Evolutionary conservation across 257 asterid species (phyloP), one percentile per base, ranked within the genome.

Genomic region (Nicotiana tomentosiformis): DNA sequence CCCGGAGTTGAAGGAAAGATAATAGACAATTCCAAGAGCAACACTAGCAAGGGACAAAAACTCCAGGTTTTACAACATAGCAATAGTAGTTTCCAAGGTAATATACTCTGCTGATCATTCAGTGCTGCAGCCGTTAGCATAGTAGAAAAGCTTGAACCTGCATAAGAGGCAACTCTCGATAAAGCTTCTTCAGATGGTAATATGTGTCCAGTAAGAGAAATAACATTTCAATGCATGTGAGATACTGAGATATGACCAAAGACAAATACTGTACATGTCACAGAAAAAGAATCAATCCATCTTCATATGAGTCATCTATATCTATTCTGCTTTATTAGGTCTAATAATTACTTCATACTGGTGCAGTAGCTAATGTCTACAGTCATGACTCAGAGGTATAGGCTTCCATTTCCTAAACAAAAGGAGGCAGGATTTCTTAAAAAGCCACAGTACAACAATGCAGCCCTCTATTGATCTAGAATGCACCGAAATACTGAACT

Each of bases 141-240:
- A 96, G 89, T 72, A 96, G 95, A 85, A 94, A 96, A 11, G 97
- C 95, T 79, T 86, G 84, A 96, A 96, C 98, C 99, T 94, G 96
- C 90, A 82, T 30, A 57, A 46, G 56, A 10, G 57, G 62, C 39
- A 20, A 37, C 56, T 68, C 12, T 65, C 14, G 72, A 29, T 60
- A 33, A 49, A 33, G 37, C 82, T 37, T 64, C 14, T 78, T 78
- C 23, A 64, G 35, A 78, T 78, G 66, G 58, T 32, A 32, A 32
- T 39, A 43, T 43, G 33, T 9, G 35, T 5, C 17, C 77, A 3
- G 33, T 32, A 32, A 70, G 35, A n/a, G 78, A 43, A 35, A 11
- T 5, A 69, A 39, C 57, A 72, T 46, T 72, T 30, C 14, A 51
- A 32, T 32, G 35, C 35, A 3, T 32, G 35, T 32, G 35, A 32